Percentiles rank a stretch among this genome's conserved stretches.
These are phyloP conservation scores for Poterioochromonas sp. DNA, from an alignment of 352 stramenopile genomes.

Conservation along the genomic window DNA sequence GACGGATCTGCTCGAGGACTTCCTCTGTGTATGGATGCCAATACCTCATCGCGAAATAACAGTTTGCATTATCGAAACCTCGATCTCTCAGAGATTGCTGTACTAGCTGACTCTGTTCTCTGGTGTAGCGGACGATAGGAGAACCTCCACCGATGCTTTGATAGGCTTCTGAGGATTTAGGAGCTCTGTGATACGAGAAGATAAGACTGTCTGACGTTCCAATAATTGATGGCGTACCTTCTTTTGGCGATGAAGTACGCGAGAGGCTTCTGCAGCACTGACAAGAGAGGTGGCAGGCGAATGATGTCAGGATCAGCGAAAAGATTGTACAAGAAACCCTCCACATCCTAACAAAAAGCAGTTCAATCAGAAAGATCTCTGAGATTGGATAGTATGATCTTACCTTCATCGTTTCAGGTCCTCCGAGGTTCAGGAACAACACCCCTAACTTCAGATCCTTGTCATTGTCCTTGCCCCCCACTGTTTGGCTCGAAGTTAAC, in stretches of 20 bases:
- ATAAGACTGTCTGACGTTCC: no score
- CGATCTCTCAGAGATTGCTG: conserved; percentile 61
- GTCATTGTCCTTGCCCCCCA: no score
- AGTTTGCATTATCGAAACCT: conserved; percentile 50
- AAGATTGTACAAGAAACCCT: conserved; percentile 95
- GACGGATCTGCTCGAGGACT: conserved; percentile 85
- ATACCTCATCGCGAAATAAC: conserved; percentile 96
- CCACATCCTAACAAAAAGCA: conserved; percentile 63
- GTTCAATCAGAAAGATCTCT: neutral
- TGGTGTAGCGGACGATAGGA: conserved; percentile 94
- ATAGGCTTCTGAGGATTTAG: conserved; percentile 88
- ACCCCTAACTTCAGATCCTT: conserved; percentile 57
- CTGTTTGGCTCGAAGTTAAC: no score
- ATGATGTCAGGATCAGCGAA: conserved; percentile 98
- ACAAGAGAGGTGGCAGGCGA: conserved; percentile 77
- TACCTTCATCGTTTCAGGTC: conserved; percentile 68
- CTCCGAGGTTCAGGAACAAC: conserved; percentile 94
- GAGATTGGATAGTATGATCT: neutral
- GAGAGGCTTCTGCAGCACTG: conserved; percentile 64
- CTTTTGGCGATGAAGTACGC: conserved; percentile 63
- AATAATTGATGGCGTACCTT: neutral
- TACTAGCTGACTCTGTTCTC: conserved; percentile 80
- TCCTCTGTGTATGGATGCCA: conserved; percentile 91
- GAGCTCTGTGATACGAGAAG: conserved; percentile 61
- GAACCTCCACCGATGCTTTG: conserved; percentile 89